Base-by-base conservation (phyloP, 331 rosid genomes). In the Phaseolus coccineus region DNA sequence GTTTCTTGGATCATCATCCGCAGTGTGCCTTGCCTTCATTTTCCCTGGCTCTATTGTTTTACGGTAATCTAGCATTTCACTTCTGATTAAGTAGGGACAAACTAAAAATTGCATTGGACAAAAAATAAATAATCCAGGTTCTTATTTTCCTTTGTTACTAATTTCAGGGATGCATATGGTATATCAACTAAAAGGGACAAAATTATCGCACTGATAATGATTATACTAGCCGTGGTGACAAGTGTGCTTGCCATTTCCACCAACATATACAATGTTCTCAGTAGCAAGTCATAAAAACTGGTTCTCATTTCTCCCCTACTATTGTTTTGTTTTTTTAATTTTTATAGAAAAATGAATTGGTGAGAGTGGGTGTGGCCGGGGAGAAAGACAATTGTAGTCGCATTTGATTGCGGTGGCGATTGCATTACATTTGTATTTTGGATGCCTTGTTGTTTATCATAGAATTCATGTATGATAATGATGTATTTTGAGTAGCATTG, bases 1-100 rank as follows among this genome's bases (percentile, higher is more conserved):
- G 86, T 89, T 96, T 81, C 27, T 96, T 75, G 99, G 99, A 50
- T 96, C 97, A 74, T 83, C 99, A 39, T 74, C 96, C 44, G 99
- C 97, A 0, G 80, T 92, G 51, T 88, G 88, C 85, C 97, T 96
- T 13, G 96, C 93, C 82, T 96, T 96, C 79, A 87, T 96, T 63
- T 96, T 96, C 82, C 99, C 99, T 10, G 97, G 88, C 64, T 83
- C 81, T 35, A 88, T 96, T 82, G 99, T 82, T 68, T 84, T 96
- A 64, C 87, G 98, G 98, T 95, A 83, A 74, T 68, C 48, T 39
- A 40, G 69, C 59, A 30, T n/a, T 27, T 30, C 75, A 28, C 52
- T 75, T 71, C 51, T 31, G 9, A 56, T 50, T 46, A 35, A 52
- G 53, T 28, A 10, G 10, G 28, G n/a, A 0, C 39, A 46, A 30